Conservation (phyloP, 768 basidiomycete species). For the Phylloporus sp. region DNA sequence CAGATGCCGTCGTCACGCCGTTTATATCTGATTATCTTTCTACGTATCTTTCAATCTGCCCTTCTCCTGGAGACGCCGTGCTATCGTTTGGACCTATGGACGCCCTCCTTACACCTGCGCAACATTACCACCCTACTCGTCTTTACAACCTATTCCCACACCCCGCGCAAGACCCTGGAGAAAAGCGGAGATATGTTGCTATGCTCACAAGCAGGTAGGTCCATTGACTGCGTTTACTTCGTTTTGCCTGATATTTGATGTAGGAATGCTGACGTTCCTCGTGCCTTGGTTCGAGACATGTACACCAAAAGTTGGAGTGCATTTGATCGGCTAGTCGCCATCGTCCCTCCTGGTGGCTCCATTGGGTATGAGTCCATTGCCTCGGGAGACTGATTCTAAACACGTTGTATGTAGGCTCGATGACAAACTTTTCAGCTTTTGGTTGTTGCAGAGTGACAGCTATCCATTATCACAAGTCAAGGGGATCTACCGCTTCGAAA, state of each 20-base stretch:
- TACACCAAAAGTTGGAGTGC: constrained; percentile 93
- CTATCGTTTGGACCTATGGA: constrained; percentile 83
- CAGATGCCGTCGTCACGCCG: constrained; percentile 68
- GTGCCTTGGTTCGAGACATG: constrained; percentile 83
- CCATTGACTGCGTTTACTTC: not conserved
- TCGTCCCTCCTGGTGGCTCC: constrained; percentile 87
- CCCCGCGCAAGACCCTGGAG: constrained; percentile 72
- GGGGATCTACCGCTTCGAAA: constrained; percentile 85
- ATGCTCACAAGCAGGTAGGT: constrained; percentile 65
- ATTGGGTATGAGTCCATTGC: constrained; percentile 59
- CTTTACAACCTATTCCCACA: constrained; percentile 75
- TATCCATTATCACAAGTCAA: constrained; percentile 76
- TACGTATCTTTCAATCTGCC: constrained; percentile 71
- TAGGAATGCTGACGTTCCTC: constrained; percentile 82
- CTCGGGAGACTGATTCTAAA: not conserved
- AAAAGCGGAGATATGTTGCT: constrained; percentile 71
- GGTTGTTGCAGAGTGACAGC: constrained; percentile 76
- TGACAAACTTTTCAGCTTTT: constrained; percentile 89
- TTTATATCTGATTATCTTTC: constrained; percentile 79
- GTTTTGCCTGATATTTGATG: constrained; percentile 1
- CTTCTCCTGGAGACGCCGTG: constrained; percentile 69
- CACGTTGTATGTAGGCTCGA: constrained; percentile 56
- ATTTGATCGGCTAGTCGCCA: constrained; percentile 82
- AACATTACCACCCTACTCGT: constrained; percentile 70
- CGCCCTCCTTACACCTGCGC: constrained; percentile 67